Percentiles rank a stretch among this genome's conserved stretches.
Conservation (phyloP, 2,329 filamentous ascomycete genomes). For the Neonectria ditissima region DNA sequence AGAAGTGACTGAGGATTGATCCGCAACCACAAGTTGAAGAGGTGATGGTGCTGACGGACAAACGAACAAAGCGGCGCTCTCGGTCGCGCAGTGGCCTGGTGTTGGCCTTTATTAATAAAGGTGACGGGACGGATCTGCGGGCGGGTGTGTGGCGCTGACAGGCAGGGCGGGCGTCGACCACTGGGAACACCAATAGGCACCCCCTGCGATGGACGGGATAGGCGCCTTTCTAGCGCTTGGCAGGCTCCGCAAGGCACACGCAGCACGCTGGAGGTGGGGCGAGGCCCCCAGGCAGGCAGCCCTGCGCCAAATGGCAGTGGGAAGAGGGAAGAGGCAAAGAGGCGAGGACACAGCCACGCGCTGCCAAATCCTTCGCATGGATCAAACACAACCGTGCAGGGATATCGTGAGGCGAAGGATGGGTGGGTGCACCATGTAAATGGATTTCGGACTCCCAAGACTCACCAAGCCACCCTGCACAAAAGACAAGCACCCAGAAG, state of each 20-base stretch:
- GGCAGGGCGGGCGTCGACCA: constrained; percentile 15
- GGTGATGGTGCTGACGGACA: constrained; percentile 18
- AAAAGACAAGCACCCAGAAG: neutral
- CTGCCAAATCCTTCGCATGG: neutral
- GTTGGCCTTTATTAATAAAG: constrained; percentile 10
- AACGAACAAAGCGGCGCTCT: neutral
- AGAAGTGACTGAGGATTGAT: constrained; percentile 6
- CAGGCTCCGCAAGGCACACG: neutral
- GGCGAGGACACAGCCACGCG: neutral
- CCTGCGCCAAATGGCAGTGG: neutral
- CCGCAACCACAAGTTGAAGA: constrained; percentile 17
- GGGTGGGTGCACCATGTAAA: neutral
- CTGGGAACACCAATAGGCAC: neutral
- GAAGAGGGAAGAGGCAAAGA: neutral
- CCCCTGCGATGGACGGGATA: neutral
- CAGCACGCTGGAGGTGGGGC: neutral
- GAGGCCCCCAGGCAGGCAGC: too few species aligned
- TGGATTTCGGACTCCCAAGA: neutral
- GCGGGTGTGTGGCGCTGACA: neutral
- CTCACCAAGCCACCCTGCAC: too few species aligned
- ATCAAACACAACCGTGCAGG: neutral
- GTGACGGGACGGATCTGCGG: too few species aligned
- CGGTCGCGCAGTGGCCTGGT: neutral
- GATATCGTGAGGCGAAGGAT: neutral
- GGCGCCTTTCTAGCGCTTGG: neutral